These are phyloP conservation scores for Cladosporium colombiae DNA, from an alignment of 2,329 filamentous ascomycete species.

Conservation along the genomic window DNA sequence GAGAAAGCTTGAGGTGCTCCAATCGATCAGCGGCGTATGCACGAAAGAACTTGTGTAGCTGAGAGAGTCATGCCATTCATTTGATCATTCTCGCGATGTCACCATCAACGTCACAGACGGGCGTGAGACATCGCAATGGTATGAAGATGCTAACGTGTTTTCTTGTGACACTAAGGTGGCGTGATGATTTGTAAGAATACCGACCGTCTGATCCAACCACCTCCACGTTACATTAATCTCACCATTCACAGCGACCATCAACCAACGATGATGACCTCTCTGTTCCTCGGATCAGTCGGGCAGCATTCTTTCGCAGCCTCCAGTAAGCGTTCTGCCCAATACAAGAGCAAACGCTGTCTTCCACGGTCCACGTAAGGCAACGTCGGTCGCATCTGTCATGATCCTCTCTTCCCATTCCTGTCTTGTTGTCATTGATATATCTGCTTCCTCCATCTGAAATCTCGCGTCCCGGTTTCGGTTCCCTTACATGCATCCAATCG, in stretches of 20 bases:
- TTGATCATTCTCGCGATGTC: too few relatives aligned
- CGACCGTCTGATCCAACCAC: neutral
- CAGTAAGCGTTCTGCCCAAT: neutral
- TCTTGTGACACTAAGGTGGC: neutral
- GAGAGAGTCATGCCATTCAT: neutral
- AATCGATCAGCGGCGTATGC: neutral
- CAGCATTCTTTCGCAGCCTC: neutral
- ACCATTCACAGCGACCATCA: neutral
- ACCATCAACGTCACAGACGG: too few relatives aligned
- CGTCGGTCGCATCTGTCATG: too few relatives aligned
- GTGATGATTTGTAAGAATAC: neutral
- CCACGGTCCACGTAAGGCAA: too few relatives aligned
- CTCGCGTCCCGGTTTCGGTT: neutral
- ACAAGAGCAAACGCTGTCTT: too few relatives aligned
- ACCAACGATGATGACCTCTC: neutral
- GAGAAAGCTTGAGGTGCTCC: neutral
- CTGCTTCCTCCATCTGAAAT: neutral
- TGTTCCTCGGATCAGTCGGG: neutral
- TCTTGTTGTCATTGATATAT: neutral
- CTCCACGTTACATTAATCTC: neutral
- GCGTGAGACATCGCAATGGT: neutral
- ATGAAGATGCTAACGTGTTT: neutral
- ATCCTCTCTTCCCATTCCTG: too few relatives aligned
- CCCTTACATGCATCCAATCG: too few relatives aligned
- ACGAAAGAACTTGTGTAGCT: neutral